These are phyloP conservation scores for Clarireedia paspali DNA, from an alignment of 2,329 filamentous ascomycete species.

Conservation along the genomic window DNA sequence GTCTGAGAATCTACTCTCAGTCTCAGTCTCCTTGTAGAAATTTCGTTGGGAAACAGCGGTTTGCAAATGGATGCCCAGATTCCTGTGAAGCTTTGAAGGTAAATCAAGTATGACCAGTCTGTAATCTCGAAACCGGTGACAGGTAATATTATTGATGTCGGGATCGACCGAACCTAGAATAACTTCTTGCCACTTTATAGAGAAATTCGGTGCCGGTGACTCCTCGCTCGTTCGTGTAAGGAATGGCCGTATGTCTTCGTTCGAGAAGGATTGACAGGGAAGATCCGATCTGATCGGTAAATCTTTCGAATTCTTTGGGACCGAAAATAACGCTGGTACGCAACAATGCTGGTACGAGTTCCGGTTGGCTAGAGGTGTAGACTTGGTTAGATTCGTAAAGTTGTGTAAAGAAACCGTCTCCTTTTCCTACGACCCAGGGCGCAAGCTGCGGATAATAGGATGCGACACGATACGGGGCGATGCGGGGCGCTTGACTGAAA, in stretches of 20 bases:
- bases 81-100: neutral
- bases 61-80: neutral
- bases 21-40: neutral
- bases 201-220: neutral
- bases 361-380: neutral
- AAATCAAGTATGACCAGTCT: neutral
- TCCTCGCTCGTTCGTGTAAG: neutral
- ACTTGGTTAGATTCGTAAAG: neutral
- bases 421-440: slow-evolving; percentile 19
- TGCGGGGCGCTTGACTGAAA: slow-evolving; percentile 18
- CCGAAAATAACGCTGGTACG: neutral
- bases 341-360: neutral
- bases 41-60: neutral
- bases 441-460: slow-evolving; percentile 21
- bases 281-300: neutral
- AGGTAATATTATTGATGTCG: neutral
- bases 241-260: too few species aligned
- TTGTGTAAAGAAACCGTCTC: slow-evolving; percentile 11
- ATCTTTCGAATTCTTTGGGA: slow-evolving; percentile 7
- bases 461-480: slow-evolving; percentile 13
- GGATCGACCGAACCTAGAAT: neutral
- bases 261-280: neutral
- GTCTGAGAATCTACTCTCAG: neutral
- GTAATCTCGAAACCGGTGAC: neutral
- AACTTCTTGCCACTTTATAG: neutral